Conservation (phyloP, 345 rosid genomes). For the Physaria fendleri region DNA sequence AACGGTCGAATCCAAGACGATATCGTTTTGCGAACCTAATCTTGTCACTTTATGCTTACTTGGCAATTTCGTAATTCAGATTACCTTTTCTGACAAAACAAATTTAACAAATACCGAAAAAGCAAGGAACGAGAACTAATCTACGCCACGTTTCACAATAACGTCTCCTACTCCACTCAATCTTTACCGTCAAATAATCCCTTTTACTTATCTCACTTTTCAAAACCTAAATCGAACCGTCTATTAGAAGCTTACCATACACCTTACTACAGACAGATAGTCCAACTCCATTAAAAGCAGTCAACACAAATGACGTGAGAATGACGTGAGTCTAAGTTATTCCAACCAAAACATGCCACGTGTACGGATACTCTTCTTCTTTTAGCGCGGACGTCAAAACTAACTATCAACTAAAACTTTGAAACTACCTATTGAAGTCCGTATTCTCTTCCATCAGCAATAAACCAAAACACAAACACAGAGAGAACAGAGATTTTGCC, state of each 20-base stretch:
- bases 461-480: background rate
- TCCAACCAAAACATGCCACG: conserved; percentile 38
- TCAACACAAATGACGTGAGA: conserved; percentile 42
- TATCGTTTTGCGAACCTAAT: conserved; percentile 2
- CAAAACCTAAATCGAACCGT: background rate
- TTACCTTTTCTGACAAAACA: conserved; percentile 27
- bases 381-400: conserved; percentile 41
- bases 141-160: background rate
- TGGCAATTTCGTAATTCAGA: conserved; percentile 25
- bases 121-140: background rate
- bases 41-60: conserved; percentile 29
- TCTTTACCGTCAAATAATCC: background rate
- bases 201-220: background rate
- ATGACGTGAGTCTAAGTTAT: conserved; percentile 33
- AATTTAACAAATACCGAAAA: conserved; percentile 20
- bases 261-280: background rate
- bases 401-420: conserved; percentile 39
- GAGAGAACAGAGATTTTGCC: conserved; percentile 17
- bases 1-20: conserved; percentile 23
- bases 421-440: conserved; percentile 36
- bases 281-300: conserved; percentile 20
- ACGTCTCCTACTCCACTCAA: background rate
- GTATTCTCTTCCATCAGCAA: conserved; percentile 18
- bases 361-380: conserved; percentile 18
- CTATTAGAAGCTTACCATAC: background rate